Conservation (phyloP, 2,329 filamentous ascomycete genomes). For the Aspergillus brunneoviolaceus region DNA sequence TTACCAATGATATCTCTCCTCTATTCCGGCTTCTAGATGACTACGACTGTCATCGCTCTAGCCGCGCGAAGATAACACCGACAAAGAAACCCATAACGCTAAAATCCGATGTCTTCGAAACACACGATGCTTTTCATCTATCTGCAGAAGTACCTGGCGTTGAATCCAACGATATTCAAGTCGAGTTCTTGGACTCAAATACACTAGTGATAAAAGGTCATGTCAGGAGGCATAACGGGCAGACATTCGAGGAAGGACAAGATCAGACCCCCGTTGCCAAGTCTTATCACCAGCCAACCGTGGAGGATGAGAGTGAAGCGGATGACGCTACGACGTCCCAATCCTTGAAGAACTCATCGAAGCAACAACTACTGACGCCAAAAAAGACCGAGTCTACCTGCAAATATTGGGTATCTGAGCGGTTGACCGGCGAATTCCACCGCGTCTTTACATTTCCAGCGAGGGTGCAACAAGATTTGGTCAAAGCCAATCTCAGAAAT, state of each 20-base stretch:
- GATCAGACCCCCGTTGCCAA: conserved; percentile 26
- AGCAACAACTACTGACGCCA: conserved; percentile 22
- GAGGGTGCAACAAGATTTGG: conserved; percentile 57
- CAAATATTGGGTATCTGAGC: conserved; percentile 59
- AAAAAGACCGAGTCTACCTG: conserved; percentile 22
- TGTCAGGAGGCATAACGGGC: conserved; percentile 30
- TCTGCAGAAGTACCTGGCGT: conserved; percentile 49
- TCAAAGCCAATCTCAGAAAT: conserved; percentile 59
- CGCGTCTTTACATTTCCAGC: conserved; percentile 57
- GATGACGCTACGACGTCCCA: conserved; percentile 11
- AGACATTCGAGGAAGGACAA: conserved; percentile 18
- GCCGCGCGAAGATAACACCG: conserved; percentile 13
- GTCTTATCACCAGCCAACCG: conserved; percentile 46
- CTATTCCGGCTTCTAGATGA: conserved; percentile 46
- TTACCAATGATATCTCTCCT: conserved; percentile 38
- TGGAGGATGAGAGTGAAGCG: conserved; percentile 53
- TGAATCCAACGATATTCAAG: conserved; percentile 44
- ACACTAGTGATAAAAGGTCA: conserved; percentile 47
- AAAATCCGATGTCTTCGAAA: conserved; percentile 47
- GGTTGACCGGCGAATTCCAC: conserved; percentile 58
- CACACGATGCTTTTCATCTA: conserved; percentile 42
- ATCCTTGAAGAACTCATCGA: conserved; percentile 19
- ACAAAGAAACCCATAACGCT: conserved; percentile 33
- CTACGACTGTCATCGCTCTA: conserved; percentile 37
- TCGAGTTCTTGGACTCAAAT: conserved; percentile 48